Conservation (phyloP, 768 basidiomycete species). For the Tylopilus subfusipes region DNA sequence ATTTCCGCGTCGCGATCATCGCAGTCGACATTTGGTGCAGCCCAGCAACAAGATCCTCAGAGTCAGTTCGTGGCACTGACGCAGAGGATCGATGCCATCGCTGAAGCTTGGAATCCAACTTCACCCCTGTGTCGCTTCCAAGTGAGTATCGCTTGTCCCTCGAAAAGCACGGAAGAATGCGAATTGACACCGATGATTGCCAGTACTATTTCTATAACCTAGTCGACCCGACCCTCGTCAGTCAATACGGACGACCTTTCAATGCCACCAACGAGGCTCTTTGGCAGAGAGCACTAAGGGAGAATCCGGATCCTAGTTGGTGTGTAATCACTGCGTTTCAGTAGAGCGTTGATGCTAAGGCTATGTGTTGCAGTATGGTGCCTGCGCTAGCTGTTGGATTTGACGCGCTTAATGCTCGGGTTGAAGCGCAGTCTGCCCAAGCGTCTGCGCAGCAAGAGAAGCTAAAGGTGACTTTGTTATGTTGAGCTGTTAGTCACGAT, state of each 20-base stretch:
- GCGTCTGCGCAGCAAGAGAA: conserved; percentile 65
- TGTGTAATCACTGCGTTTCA: conserved; percentile 25
- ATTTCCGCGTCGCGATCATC: conserved; percentile 32
- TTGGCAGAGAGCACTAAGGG: conserved; percentile 76
- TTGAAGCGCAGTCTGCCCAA: conserved; percentile 70
- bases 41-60: conserved; percentile 58
- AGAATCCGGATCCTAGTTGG: conserved; percentile 82
- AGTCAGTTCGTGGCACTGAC: conserved; percentile 51
- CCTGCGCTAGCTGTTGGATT: conserved; percentile 80
- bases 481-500: background rate
- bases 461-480: conserved; percentile 43
- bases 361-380: conserved; percentile 51
- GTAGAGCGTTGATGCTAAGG: background rate
- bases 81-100: conserved; percentile 61
- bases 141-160: conserved; percentile 35
- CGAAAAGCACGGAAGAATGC: background rate
- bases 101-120: conserved; percentile 66
- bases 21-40: conserved; percentile 34
- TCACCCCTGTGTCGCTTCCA: conserved; percentile 78
- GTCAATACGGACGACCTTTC: conserved; percentile 63
- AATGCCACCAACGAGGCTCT: conserved; percentile 68
- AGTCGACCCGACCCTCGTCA: conserved; percentile 65
- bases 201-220: conserved; percentile 85
- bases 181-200: background rate
- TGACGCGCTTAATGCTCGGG: conserved; percentile 73